These are phyloP conservation scores for Coffea canephora DNA, from an alignment of 257 asterid genomes.

Conservation along the genomic window DNA sequence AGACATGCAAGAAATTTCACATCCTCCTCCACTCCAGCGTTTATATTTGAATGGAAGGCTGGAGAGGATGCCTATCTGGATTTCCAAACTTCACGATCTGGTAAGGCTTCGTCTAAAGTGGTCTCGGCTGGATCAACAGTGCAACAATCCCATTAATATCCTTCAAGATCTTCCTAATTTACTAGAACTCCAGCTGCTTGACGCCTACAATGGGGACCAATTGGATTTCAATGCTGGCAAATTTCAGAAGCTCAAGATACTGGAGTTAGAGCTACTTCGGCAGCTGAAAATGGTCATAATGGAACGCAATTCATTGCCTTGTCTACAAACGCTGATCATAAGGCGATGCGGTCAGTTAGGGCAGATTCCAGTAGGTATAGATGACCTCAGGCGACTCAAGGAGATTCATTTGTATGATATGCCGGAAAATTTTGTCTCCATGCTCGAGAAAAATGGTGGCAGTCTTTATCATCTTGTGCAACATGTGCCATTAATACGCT, in stretches of 20 bases:
- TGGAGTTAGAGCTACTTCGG: no score
- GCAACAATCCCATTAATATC: constrained; percentile 13
- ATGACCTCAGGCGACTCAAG: constrained; percentile 7
- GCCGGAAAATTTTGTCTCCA: no score
- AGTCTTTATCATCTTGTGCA: no score
- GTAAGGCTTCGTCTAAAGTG: background rate
- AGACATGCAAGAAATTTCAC: no score
- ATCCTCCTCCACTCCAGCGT: no score
- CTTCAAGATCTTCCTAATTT: constrained; percentile 23
- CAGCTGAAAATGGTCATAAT: background rate
- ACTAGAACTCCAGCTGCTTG: constrained; percentile 26
- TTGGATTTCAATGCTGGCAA: constrained; percentile 2
- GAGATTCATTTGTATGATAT: constrained; percentile 1
- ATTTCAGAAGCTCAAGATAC: no score
- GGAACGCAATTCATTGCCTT: constrained; percentile 14
- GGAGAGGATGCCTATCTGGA: no score
- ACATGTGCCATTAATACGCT: no score
- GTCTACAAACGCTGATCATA: constrained; percentile 17
- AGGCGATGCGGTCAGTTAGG: constrained; percentile 4
- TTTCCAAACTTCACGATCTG: no score
- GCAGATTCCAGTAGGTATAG: constrained; percentile 19
- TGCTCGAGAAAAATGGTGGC: background rate
- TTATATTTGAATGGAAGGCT: no score
- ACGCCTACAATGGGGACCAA: constrained; percentile 17
- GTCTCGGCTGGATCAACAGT: constrained; percentile 8